phyloP scores from a whole-genome alignment of 73 alveolate species.

The Halteria grandinella region DNA sequence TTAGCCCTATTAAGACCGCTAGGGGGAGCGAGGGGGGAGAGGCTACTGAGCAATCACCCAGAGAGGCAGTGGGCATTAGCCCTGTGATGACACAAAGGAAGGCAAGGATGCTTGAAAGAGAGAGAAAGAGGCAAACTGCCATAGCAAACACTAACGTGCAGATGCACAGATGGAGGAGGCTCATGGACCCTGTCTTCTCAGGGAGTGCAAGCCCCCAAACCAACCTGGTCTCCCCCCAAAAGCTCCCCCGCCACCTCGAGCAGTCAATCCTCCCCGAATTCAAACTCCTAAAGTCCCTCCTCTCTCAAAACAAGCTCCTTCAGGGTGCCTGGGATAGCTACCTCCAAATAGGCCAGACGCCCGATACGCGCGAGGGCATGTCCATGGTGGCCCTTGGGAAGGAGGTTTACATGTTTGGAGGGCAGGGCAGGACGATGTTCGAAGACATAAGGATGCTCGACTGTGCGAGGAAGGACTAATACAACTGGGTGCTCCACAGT shows the following conservation, averaged over 20 bases:
- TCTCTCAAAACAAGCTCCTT: not conserved
- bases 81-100: not conserved
- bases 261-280: slow-evolving; percentile 16
- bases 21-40: too few species aligned
- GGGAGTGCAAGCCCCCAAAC: slow-evolving; percentile 25
- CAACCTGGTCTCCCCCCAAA: slow-evolving; percentile 9
- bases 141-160: not conserved
- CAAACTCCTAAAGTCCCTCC: not conserved
- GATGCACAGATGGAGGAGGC: slow-evolving; percentile 24
- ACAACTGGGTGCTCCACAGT: too few species aligned
- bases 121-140: not conserved
- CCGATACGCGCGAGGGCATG: slow-evolving; percentile 36
- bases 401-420: slow-evolving; percentile 30
- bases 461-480: too few species aligned
- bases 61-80: too few species aligned
- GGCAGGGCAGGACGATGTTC: slow-evolving; percentile 36
- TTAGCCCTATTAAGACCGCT: too few species aligned
- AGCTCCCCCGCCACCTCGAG: slow-evolving; percentile 10
- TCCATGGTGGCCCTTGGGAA: slow-evolving; percentile 27
- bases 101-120: not conserved
- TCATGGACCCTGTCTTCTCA: slow-evolving; percentile 33
- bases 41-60: too few species aligned
- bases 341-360: slow-evolving; percentile 5
- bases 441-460: slow-evolving; percentile 28
- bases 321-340: slow-evolving; percentile 28